Conservation (phyloP, 164 flowering plant genomes). For the Pachysandra terminalis region DNA sequence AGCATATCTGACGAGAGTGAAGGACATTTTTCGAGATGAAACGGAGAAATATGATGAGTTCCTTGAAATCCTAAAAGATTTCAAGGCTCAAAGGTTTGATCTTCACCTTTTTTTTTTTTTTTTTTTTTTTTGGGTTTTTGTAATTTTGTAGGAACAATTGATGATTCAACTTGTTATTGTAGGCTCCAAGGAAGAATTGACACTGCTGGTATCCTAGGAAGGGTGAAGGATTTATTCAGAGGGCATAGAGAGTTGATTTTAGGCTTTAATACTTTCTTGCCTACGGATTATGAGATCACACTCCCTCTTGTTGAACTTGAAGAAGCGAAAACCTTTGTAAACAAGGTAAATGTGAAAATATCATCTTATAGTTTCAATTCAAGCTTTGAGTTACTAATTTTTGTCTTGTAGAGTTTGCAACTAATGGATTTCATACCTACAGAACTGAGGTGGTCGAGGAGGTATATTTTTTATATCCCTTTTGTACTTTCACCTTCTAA, state of each 20-base stretch:
- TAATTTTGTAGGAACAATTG: background rate
- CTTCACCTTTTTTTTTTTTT: background rate
- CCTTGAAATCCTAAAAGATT: constrained; percentile 92
- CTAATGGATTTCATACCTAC: too few relatives aligned
- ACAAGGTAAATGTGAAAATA: constrained; percentile 87
- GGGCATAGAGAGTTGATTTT: constrained; percentile 78
- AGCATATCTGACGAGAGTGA: constrained; percentile 71
- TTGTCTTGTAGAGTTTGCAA: too few relatives aligned
- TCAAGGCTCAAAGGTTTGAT: constrained; percentile 74
- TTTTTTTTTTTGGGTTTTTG: too few relatives aligned
- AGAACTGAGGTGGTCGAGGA: too few relatives aligned
- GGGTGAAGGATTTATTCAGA: constrained; percentile 86
- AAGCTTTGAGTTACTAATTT: too few relatives aligned
- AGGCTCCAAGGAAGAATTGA: constrained; percentile 76
- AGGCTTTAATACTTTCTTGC: constrained; percentile 91
- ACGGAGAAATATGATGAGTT: constrained; percentile 77
- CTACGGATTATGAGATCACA: constrained; percentile 89
- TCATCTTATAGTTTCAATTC: background rate
- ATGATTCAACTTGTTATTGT: background rate
- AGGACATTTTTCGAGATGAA: constrained; percentile 83
- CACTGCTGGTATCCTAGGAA: constrained; percentile 76
- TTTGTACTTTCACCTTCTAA: too few relatives aligned
- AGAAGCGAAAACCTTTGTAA: constrained; percentile 89
- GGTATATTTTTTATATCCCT: too few relatives aligned
- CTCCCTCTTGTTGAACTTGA: constrained; percentile 75